Evolutionary conservation across 108 stramenopile species (phyloP), one percentile per base, ranked within the genome.

Genomic region (Discostella stelligeroides): DNA sequence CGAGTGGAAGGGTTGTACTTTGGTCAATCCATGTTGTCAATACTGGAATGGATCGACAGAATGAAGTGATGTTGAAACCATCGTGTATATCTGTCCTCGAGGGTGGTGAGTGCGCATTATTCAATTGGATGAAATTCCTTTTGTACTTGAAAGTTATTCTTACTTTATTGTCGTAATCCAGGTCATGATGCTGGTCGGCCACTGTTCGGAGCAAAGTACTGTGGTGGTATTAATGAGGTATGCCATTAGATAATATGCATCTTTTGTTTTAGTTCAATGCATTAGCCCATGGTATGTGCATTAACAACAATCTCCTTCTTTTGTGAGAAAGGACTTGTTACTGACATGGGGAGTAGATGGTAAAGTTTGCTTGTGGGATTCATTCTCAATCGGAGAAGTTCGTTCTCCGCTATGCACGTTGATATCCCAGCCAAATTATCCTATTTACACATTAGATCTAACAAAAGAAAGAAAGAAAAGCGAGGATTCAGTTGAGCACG

Each of bases 311-410:
- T 15, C n/a, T 17, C 30, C 54, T 18, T 4, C 50, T 28, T 53
- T 30, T 14, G 2, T 45, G 11, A 41, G 1, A 45, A 64, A 92
- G 63, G 76, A 91, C 37, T 67, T 91, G 48, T 53, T 94, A n/a
- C 17, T 94, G 30, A 88, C 93, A 6, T 94, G 93, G 93, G 86
- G 93, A 24, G 85, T 92, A 9, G 93, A 94, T 66, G 93, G 93
- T 6, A 84, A 75, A 41, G 60, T 94, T 14, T 91, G 88, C 57
- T 62, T 94, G 23, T 94, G 93, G 93, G 88, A 90, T 59, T 84
- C 89, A 10, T 54, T 61, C 13, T 84, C 86, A 8, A 43, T 61
- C 9, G 90, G 85, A 11, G 69, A 88, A 60, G 76, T 91, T 17
- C 40, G 46, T 30, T 83, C 82, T 64, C 93, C 93, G n/a, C 61